Evolutionary conservation across 2,329 filamentous ascomycete genomes (phyloP).

Genomic region (Epichloe glyceriae): DNA sequence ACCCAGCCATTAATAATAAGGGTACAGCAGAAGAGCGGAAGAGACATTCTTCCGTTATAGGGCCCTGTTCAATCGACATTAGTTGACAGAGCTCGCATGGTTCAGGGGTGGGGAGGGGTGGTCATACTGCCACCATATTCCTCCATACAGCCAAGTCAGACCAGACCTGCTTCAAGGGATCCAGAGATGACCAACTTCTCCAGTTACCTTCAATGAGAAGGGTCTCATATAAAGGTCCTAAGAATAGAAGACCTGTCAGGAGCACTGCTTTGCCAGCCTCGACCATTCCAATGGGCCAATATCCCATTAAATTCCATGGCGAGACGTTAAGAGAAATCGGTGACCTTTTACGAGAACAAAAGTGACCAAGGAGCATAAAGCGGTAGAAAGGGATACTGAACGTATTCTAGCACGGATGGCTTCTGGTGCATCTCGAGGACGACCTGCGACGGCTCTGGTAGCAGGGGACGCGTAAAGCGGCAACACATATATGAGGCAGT

Average conservation of each 20-base stretch:
- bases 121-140: conserved; percentile 68
- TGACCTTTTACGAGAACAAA: conserved; percentile 43
- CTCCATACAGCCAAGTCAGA: conserved; percentile 71
- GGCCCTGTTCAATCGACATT: conserved; percentile 44
- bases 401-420: conserved; percentile 80
- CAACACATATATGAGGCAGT: conserved; percentile 79
- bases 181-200: conserved; percentile 46
- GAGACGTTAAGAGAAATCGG: not conserved
- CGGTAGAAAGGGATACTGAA: conserved; percentile 64
- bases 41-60: conserved; percentile 83
- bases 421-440: conserved; percentile 76
- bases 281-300: conserved; percentile 59
- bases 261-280: conserved; percentile 53
- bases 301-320: conserved; percentile 55
- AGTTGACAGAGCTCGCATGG: not conserved
- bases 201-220: conserved; percentile 61
- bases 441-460: conserved; percentile 64
- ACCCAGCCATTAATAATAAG: conserved; percentile 60
- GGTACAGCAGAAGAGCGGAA: conserved; percentile 83
- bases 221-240: conserved; percentile 70
- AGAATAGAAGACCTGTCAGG: conserved; percentile 67
- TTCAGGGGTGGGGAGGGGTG: not conserved
- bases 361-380: conserved; percentile 53
- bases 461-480: conserved; percentile 76
- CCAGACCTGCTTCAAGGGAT: conserved; percentile 45